Percentiles rank a stretch among this genome's conserved stretches.
These are phyloP conservation scores for Annona squamosa DNA, from an alignment of 164 flowering plant species.

Conservation along the genomic window DNA sequence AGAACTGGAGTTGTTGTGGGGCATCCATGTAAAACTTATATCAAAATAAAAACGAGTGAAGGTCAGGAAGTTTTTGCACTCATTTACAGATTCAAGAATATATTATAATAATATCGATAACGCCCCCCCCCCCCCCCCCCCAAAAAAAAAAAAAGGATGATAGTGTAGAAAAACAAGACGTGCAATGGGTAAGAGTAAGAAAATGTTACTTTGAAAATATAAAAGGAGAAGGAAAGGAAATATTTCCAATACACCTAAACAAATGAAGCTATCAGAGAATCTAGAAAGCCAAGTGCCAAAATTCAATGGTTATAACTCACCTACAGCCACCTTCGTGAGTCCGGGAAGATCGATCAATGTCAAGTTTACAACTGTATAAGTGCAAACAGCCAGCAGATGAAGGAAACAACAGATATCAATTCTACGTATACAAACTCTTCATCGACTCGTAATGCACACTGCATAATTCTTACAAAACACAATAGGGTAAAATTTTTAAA, in stretches of 20 bases:
- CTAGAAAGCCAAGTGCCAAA: background rate
- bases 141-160: too few species aligned
- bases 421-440: background rate
- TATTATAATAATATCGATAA: too few species aligned
- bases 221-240: background rate
- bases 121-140: too few species aligned
- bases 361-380: conserved; percentile 82
- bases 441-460: background rate
- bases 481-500: background rate
- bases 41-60: too few species aligned
- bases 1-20: too few species aligned
- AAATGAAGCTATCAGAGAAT: too few species aligned
- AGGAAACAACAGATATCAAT: background rate
- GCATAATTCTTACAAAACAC: background rate
- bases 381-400: conserved; percentile 4
- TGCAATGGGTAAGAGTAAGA: too few species aligned
- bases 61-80: too few species aligned
- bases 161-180: too few species aligned
- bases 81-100: too few species aligned
- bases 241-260: background rate
- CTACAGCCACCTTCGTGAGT: conserved; percentile 97
- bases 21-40: too few species aligned
- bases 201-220: background rate
- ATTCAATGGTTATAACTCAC: conserved; percentile 34
- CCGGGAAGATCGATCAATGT: conserved; percentile 99